Evolutionary conservation across 176 grass and related monocot genomes (phyloP), one percentile per base, ranked within the genome.

Genomic region (Dendrocalamus sinicus): DNA sequence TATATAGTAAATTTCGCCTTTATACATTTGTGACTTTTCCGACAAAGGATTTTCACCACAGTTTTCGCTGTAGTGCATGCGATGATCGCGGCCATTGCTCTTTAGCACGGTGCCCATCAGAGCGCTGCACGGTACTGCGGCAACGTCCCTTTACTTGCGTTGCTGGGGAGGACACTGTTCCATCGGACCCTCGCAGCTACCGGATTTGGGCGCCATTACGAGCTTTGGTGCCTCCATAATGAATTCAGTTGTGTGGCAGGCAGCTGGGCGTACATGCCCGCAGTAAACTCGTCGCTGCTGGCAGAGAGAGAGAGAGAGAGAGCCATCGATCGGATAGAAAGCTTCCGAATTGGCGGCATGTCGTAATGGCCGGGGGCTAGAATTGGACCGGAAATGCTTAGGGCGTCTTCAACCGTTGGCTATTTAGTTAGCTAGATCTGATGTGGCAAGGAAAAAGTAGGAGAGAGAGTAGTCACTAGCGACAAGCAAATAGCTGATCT

Each of bases 141-240:
- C 43, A 15, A 4, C n/a, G 1, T 73, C 13, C 9, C 1, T 72
- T 48, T 9, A 19, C 9, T 20, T n/a, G 10, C 67, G 9, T 22
- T 6, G 1, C 1, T 5, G 65, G 16, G 37, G 37, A 17, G 6
- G 7, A 2, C 37, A 20, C 35, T 68, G 6, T 23, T 71, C 41
- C 20, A 45, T 46, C 40, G 11, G 12, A 23, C 7, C 41, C 45
- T 30, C 13, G 24, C 23, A 59, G 23, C 39, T 9, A 45, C 72
- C 71, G 41, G 7, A 77, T 3, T 37, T 76, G 22, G 64, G 22
- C 15, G 43, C 28, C 74, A 79, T 84, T 57, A 50, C 81, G 44
- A 32, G 9, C 44, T 24, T n/a, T 67, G 52, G 16, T 43, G 86
- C 63, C 44, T 43, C 46, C 73, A 41, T 77, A 46, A 72, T 61